Evolutionary conservation across 2,329 filamentous ascomycete species (phyloP), one percentile per base, ranked within the genome.

Genomic region (Venturia nashicola): DNA sequence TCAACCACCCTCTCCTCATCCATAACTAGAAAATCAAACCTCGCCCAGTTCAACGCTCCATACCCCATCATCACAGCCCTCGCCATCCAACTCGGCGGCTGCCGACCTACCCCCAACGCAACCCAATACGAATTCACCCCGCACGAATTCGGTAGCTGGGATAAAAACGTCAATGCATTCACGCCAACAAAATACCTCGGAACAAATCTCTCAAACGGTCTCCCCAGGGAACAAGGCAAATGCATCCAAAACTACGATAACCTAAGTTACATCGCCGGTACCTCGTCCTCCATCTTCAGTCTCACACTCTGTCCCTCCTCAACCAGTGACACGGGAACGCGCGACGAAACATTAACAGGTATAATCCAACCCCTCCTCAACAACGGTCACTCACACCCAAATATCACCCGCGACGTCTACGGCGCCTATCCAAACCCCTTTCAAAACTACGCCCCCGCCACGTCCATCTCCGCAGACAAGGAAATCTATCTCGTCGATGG

Each of bases 81-180:
- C 11, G 74, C 73, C n/a, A 71, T 74, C 27, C 6, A 18, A 36
- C 2, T n/a, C 12, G 51, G 73, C 39, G 69, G 76, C 64, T 80
- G 78, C 67, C 20, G 57, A 0, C 75, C 74, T 4, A 67, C 65
- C 1, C 34, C 65, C 20, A 86, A 86, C 72, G 81, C 82, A 14
- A 85, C 84, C 57, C 79, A 84, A 32, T 88, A 82, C 68, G 86
- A 89, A 68, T 83, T 88, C 72, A 80, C 78, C 65, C 84, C 86
- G 1, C 88, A 80, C 73, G 86, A 89, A 71, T 83, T 87, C 66
- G 86, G 86, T 65, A 81, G 79, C 20, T 88, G 81, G 75, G 86
- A 89, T 70, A 74, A 76, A 0, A 83, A 81, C 9, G 77, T 85
- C 9, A 78, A 75, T 57, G 85, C 83, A 42, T 89, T 88, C 70